Base-by-base conservation (phyloP, 805 yeast species). In the Cyberlindnera suaveolens region DNA sequence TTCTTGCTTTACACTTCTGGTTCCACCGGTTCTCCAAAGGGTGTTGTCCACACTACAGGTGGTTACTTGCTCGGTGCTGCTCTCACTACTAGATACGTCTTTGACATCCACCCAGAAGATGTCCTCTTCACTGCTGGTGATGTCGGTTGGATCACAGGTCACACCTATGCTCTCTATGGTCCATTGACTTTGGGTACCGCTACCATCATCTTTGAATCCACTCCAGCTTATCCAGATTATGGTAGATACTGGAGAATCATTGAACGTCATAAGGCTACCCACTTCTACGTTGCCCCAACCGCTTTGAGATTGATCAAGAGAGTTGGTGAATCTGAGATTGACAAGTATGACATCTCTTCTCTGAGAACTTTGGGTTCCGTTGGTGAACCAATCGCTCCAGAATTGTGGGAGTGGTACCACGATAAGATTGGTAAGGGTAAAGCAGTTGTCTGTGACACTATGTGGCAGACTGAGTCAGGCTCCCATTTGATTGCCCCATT, bases 141-240 rank as follows among this genome's bases (percentile, higher is more conserved):
- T 64, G 88, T 93, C 44, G 98, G 99, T 62, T 93, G 99, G 98
- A 93, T 93, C 63, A 93, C 99, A 15, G 98, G 98, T 54, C 99
- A 93, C 67, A 85, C 97, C 9, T 93, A 91, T 62, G 96, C 88
- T 36, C 77, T 91, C 38, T 93, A 93, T 61, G 98, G 98, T 47
- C 99, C 99, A 34, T 77, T 93, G 54, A 68, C 80, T 27, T 64
- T 81, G 30, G 99, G 98, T 66, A 86, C 90, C 42, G 82, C 98
- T 38, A 81, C 96, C 9, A 85, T 93, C 42, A 86, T 91, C 44
- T 93, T 93, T 63, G 98, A 93, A 72, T 93, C 96, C 47, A 93
- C 99, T 16, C 98, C 99, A 32, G 96, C 96, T 31, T 88, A 89
- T 68, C 99, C 98, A 54, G 82, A 85, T 61, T 90, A 80, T 62